A percentile compares a stretch with the other conserved stretches of the same genome.
Conservation (phyloP, 2,329 filamentous ascomycete genomes). For the Hortaea sp. region DNA sequence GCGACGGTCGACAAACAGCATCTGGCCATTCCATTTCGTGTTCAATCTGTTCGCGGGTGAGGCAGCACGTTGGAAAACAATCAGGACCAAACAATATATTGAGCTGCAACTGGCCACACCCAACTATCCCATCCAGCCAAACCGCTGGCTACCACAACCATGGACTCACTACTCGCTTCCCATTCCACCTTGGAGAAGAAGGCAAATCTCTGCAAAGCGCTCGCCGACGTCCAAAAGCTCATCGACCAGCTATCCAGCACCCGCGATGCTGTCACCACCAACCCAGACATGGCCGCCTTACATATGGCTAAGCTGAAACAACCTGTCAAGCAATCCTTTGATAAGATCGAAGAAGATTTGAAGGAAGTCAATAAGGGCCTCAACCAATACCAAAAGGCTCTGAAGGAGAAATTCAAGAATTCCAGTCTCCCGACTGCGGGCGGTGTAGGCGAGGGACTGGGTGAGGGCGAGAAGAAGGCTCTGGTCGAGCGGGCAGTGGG, state of each 20-base stretch:
- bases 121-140: background rate
- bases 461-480: constrained; percentile 61
- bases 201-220: constrained; percentile 58
- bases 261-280: constrained; percentile 60
- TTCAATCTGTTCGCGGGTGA: too few species aligned
- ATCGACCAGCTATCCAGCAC: constrained; percentile 68
- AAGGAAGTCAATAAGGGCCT: constrained; percentile 76
- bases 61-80: background rate
- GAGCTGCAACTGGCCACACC: background rate
- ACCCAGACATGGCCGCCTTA: constrained; percentile 60
- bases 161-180: constrained; percentile 63
- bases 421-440: constrained; percentile 64
- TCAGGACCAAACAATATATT: background rate
- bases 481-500: constrained; percentile 88
- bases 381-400: constrained; percentile 71
- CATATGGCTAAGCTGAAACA: constrained; percentile 78
- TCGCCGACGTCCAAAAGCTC: constrained; percentile 72
- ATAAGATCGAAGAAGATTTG: constrained; percentile 67
- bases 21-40: too few species aligned
- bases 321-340: constrained; percentile 70
- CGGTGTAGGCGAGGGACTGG: constrained; percentile 47
- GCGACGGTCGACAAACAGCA: too few species aligned
- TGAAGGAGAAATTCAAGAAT: constrained; percentile 69
- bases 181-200: constrained; percentile 61
- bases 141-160: constrained; percentile 19